Conservation (phyloP, 2,329 filamentous ascomycete species). For the Botrytis porri region DNA sequence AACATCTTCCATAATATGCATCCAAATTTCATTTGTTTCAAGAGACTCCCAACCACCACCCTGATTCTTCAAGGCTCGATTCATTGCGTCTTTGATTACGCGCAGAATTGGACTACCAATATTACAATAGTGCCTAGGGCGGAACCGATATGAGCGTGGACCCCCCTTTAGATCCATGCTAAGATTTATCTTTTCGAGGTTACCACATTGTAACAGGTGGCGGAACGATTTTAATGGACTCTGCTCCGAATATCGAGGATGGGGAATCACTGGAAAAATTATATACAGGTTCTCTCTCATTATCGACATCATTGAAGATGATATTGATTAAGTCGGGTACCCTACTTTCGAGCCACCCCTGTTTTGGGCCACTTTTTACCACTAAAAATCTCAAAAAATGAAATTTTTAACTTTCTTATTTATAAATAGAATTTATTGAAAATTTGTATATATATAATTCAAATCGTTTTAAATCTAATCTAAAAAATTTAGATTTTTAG, state of each 20-base stretch:
- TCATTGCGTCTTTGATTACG: not conserved
- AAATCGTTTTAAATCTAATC: too few species aligned
- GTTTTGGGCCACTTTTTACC: too few species aligned
- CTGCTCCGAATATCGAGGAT: not conserved
- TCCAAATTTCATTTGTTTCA: not conserved
- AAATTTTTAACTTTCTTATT: too few species aligned
- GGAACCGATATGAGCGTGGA: not conserved
- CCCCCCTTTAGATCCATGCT: not conserved
- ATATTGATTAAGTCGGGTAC: too few species aligned
- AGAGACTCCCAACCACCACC: not conserved
- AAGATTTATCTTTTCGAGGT: not conserved
- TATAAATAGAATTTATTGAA: too few species aligned
- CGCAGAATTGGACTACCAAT: not conserved
- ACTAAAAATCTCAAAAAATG: too few species aligned
- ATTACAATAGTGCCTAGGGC: accelerated
- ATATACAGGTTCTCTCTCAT: not conserved
- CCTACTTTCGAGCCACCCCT: too few species aligned
- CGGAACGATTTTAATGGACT: not conserved
- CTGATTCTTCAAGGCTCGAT: not conserved
- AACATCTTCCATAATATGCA: not conserved
- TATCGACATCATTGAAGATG: not conserved
- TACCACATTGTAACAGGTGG: not conserved
- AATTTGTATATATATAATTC: too few species aligned
- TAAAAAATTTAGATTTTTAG: too few species aligned
- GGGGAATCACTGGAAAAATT: too few species aligned